A percentile compares a stretch with the other conserved stretches of the same genome.
Conservation (phyloP, 169 alveolate species). For the Plasmodium inui region DNA sequence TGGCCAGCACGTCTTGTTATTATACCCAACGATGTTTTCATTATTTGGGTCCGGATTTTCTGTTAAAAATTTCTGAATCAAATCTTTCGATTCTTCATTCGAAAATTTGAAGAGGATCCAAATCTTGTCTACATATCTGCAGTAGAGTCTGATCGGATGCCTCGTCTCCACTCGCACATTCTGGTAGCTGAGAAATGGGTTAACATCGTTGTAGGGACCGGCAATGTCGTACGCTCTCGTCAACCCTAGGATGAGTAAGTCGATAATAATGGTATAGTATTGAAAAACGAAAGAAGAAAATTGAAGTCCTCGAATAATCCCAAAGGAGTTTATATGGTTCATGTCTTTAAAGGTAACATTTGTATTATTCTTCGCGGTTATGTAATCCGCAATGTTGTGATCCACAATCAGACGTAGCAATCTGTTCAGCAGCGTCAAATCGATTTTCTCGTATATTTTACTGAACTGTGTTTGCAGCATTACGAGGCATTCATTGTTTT, state of each 20-base stretch:
- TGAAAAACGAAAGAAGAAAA: constrained; percentile 98
- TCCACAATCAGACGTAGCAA: constrained; percentile 98
- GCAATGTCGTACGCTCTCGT: constrained; percentile 99
- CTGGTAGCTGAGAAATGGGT: constrained; percentile 95
- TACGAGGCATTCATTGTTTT: constrained; percentile 95
- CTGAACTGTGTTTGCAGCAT: constrained; percentile 92
- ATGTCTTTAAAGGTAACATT: constrained; percentile 98
- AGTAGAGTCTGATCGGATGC: constrained; percentile 98
- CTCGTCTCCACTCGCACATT: constrained; percentile 95
- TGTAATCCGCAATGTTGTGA: constrained; percentile 99
- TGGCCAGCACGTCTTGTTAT: constrained; percentile 99
- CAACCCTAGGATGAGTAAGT: constrained; percentile 96
- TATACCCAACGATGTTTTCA: constrained; percentile 99
- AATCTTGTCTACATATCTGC: constrained; percentile 97
- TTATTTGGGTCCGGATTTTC: constrained; percentile 99
- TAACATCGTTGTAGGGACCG: constrained; percentile 97
- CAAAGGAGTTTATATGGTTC: constrained; percentile 98
- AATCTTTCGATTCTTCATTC: constrained; percentile 96
- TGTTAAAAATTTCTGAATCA: constrained; percentile 97
- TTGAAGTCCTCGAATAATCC: constrained; percentile 98
- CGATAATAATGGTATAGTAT: constrained; percentile 93
- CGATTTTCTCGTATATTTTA: constrained; percentile 97
- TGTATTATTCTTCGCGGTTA: constrained; percentile 99
- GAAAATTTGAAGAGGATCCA: constrained; percentile 95
- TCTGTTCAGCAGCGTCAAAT: constrained; percentile 97